Base-by-base conservation (phyloP, 345 rosid genomes). In the Acer saccharum region DNA sequence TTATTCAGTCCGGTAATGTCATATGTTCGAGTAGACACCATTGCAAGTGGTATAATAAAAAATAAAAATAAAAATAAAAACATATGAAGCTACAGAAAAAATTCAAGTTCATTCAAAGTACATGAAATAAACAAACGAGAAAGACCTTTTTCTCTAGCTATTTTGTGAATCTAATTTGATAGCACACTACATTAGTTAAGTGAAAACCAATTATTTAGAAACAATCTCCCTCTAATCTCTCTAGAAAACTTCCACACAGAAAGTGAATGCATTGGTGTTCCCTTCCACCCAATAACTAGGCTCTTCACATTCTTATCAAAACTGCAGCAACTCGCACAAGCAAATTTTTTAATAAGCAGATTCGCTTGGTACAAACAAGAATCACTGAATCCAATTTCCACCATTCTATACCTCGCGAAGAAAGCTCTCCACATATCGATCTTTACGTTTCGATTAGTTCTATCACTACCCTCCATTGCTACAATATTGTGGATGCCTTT, bases 381-480 rank as follows among this genome's bases (percentile, higher is more conserved):
- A 72, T 83, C 86, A 25, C 89, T 87, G 54, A 89, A 72, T 46
- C 85, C 88, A 39, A 86, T 61, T 54, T 87, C 92, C 69, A 79
- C 82, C 90, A 89, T 81, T 66, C 83, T 73, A 63, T 74, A 83
- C 72, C 89, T 82, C 8, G 81, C 20, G 35, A 89, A 87, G 54
- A 85, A 85, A 1, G 86, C 86, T 74, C 88, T 83, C 92, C 90
- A 86, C 3, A 86, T 85, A 3, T 84, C 81, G 1, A 89, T 74
- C 78, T 87, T 84, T 77, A 89, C 92, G 32, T 9, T 82, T 68
- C 90, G 73, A 3, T 43, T 17, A 6, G 60, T 32, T 80, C 90
- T 84, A 48, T 84, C 87, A 1, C 13, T 18, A 18, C 87, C 87
- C 27, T 79, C 90, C 81, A 62, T n/a, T 2, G 85, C 87, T 7